Evolutionary conservation across 2,329 filamentous ascomycete species (phyloP).

Genomic region (Ceratocystiopsis sp.): DNA sequence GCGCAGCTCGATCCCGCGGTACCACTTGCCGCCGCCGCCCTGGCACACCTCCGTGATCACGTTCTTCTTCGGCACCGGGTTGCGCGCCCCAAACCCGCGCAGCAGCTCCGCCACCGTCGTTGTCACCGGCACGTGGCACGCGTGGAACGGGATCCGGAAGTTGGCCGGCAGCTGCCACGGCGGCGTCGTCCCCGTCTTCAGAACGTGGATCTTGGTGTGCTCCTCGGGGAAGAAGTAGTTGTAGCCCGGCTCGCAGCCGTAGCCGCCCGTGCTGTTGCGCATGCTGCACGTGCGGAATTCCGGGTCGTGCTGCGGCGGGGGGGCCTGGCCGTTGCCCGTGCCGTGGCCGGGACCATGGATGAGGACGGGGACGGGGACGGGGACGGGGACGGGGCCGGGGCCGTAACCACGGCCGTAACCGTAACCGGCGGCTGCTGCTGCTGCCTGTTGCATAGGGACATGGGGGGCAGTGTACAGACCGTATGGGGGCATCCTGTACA

Average conservation of each 20-base stretch:
- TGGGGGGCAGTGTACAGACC: too few species aligned
- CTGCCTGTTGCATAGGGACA: too few species aligned
- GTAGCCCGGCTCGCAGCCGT: slow-evolving; percentile 43
- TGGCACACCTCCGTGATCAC: slow-evolving; percentile 37
- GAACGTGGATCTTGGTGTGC: slow-evolving; percentile 42
- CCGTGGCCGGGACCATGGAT: too few species aligned
- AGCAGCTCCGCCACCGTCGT: slow-evolving; percentile 40
- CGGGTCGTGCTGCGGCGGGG: slow-evolving; percentile 24
- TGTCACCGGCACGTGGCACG: slow-evolving; percentile 33
- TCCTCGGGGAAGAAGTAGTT: slow-evolving; percentile 42
- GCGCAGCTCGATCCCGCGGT: slow-evolving; percentile 32
- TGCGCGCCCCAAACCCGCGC: slow-evolving; percentile 38
- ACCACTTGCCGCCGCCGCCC: slow-evolving; percentile 40
- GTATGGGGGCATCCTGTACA: too few species aligned
- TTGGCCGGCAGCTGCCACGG: slow-evolving; percentile 35
- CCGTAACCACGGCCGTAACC: too few species aligned
- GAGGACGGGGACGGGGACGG: too few species aligned
- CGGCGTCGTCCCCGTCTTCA: slow-evolving; percentile 27
- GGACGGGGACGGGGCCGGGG: too few species aligned
- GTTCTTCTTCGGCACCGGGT: slow-evolving; percentile 34
- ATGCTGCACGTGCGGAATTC: slow-evolving; percentile 35
- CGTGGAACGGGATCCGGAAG: slow-evolving; percentile 27
- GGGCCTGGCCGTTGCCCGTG: slow-evolving; percentile 16
- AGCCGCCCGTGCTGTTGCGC: slow-evolving; percentile 38
- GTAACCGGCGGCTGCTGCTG: too few species aligned